These are phyloP conservation scores for Gossypium herbaceum DNA, from an alignment of 345 rosid species.

Conservation along the genomic window DNA sequence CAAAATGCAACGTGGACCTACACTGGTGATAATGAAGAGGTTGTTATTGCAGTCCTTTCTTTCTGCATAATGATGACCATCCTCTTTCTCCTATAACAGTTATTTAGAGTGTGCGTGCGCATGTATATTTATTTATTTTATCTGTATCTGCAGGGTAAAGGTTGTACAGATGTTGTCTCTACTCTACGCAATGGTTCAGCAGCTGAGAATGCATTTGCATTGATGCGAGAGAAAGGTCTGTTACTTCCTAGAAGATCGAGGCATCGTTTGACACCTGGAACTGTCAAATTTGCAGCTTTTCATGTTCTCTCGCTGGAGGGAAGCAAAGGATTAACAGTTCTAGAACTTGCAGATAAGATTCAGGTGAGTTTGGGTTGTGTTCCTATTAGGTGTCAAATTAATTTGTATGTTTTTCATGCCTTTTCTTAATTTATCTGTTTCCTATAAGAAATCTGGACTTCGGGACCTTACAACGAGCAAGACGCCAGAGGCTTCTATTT, in stretches of 20 bases:
- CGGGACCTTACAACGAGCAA: conserved; percentile 94
- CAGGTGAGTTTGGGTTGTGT: conserved; percentile 49
- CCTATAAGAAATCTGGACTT: conserved; percentile 84
- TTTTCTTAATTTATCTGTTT: conserved; percentile 18
- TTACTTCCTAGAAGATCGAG: conserved; percentile 87
- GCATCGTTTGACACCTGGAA: conserved; percentile 98
- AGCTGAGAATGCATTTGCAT: conserved; percentile 85
- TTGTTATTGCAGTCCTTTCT: conserved; percentile 25
- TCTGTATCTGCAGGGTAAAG: conserved; percentile 62
- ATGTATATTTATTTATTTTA: neutral
- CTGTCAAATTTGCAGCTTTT: conserved; percentile 99
- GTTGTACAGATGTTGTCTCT: conserved; percentile 65
- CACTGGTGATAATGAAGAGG: conserved; percentile 67
- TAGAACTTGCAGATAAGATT: conserved; percentile 97
- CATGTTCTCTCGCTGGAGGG: conserved; percentile 99
- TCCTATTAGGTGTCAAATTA: conserved; percentile 2
- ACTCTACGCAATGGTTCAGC: conserved; percentile 93
- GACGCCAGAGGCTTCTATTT: conserved; percentile 99
- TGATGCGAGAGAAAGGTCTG: conserved; percentile 93
- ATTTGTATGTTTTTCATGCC: neutral
- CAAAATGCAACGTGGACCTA: conserved; percentile 33
- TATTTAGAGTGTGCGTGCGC: neutral
- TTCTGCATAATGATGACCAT: neutral
- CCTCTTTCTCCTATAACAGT: neutral
- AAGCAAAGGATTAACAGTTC: conserved; percentile 81